Conservation (phyloP, 306 rosid species). For the Prunus mume region DNA sequence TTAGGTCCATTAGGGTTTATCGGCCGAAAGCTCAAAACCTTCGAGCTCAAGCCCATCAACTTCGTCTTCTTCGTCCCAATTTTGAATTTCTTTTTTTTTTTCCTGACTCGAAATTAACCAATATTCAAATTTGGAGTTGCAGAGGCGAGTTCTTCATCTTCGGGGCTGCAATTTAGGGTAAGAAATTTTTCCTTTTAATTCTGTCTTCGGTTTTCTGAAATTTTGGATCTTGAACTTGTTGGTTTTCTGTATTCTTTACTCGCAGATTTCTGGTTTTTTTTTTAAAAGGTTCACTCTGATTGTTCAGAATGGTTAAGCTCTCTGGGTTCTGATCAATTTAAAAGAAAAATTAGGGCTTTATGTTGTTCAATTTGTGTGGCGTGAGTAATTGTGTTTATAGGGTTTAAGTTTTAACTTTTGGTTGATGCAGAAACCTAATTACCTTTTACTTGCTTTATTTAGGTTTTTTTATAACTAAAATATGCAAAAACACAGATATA, state of each 20-base stretch:
- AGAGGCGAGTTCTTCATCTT: not conserved
- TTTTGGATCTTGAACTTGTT: slow-evolving; percentile 8
- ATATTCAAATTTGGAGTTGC: slow-evolving; percentile 7
- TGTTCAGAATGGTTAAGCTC: not conserved
- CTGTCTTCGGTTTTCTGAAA: not conserved
- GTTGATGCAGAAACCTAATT: not conserved
- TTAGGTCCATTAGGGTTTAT: slow-evolving; percentile 51
- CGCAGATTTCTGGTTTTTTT: not conserved
- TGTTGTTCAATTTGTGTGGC: not conserved
- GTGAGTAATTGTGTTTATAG: not conserved
- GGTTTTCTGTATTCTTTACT: not conserved
- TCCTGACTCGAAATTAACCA: not conserved
- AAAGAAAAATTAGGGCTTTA: no score
- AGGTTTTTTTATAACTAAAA: no score
- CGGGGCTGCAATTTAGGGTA: slow-evolving; percentile 15
- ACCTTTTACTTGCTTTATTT: not conserved
- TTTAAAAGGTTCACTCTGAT: not conserved
- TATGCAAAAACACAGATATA: not conserved
- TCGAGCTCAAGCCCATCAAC: slow-evolving; percentile 43
- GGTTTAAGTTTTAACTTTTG: not conserved
- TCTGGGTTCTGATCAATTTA: not conserved
- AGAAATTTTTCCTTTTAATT: not conserved
- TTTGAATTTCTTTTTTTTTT: not conserved
- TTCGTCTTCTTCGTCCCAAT: slow-evolving; percentile 30
- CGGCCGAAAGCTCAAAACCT: slow-evolving; percentile 31